Evolutionary conservation across 2,329 filamentous ascomycete species (phyloP).

Genomic region (Xylaria sp.): DNA sequence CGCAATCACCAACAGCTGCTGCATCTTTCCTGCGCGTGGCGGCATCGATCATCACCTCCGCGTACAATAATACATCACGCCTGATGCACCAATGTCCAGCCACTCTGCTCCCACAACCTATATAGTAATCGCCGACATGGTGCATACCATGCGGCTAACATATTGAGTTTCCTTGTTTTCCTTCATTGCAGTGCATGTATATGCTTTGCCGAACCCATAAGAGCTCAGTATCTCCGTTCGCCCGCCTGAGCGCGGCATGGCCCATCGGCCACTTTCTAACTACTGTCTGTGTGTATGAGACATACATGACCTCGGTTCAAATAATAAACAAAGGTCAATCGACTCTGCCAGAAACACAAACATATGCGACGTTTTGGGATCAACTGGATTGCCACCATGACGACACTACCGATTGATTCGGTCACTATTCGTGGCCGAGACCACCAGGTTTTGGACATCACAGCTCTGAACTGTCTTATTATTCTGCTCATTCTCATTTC

Average conservation of each 20-base stretch:
- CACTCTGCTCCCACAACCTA: neutral
- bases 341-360: neutral
- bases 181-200: neutral
- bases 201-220: neutral
- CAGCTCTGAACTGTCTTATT: neutral
- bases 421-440: conserved; percentile 13
- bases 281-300: neutral
- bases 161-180: neutral
- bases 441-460: conserved; percentile 2
- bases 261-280: neutral
- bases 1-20: conserved; percentile 28
- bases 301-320: neutral
- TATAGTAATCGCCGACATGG: neutral
- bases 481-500: conserved; percentile 5
- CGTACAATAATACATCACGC: neutral
- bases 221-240: conserved; percentile 13
- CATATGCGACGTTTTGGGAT: neutral
- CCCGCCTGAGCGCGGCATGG: neutral
- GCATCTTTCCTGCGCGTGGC: conserved; percentile 3
- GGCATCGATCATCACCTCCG: neutral
- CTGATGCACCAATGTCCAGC: neutral
- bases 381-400: conserved; percentile 9
- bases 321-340: neutral
- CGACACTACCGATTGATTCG: conserved; percentile 15
- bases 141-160: conserved; percentile 1